Conservation (phyloP, 257 asterid genomes). For the Cordia subcordata region DNA sequence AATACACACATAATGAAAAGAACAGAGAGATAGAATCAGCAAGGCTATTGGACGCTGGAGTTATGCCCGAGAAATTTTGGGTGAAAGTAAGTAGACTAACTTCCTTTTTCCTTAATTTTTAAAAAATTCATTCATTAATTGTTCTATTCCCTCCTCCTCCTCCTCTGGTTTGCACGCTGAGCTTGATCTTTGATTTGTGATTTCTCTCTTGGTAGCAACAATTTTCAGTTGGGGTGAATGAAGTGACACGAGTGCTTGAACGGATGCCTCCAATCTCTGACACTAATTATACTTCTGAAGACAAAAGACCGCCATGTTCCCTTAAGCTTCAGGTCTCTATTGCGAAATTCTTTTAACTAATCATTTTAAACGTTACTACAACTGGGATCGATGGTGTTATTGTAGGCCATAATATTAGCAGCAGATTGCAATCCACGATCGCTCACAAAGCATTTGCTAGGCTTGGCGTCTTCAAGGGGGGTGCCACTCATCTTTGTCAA, state of each 20-base stretch:
- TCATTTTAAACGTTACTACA: too few relatives aligned
- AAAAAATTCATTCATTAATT: too few relatives aligned
- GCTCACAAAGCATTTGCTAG: conserved; percentile 63
- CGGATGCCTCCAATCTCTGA: conserved; percentile 39
- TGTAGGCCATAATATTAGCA: conserved; percentile 70
- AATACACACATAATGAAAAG: background rate
- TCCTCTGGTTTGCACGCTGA: background rate
- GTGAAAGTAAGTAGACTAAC: conserved; percentile 42
- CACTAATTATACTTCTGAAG: too few relatives aligned
- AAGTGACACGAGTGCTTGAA: conserved; percentile 82
- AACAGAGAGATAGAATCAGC: conserved; percentile 60
- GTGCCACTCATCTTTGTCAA: conserved; percentile 62
- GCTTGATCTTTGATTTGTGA: background rate
- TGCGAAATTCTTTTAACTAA: too few relatives aligned
- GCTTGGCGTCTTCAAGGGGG: conserved; percentile 63
- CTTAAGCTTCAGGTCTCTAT: background rate
- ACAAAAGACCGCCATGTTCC: too few relatives aligned
- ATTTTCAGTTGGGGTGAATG: conserved; percentile 81
- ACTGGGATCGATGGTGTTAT: background rate
- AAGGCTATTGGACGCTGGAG: conserved; percentile 23
- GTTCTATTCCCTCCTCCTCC: background rate
- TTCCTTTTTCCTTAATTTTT: background rate
- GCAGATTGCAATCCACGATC: conserved; percentile 81
- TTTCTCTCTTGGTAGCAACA: conserved; percentile 48
- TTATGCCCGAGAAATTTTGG: conserved; percentile 70